A percentile compares a stretch with the other conserved stretches of the same genome.
phyloP scores from a whole-genome alignment of 2,329 filamentous ascomycete species.

The Penicillium sp. region DNA sequence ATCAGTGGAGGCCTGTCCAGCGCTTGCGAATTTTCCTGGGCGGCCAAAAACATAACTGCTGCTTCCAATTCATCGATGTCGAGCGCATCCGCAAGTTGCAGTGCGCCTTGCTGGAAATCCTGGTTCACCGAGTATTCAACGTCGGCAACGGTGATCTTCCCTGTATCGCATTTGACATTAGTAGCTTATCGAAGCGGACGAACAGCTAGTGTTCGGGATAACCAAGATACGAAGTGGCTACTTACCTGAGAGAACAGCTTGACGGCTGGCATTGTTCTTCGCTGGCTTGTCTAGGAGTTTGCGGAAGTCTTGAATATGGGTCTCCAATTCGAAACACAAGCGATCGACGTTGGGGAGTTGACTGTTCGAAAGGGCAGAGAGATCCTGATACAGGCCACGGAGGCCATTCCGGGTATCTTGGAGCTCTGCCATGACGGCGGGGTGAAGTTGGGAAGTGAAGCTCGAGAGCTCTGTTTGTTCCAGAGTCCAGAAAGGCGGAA shows the following conservation, averaged over 20 bases:
- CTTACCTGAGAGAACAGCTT: constrained; percentile 65
- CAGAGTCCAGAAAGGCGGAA: constrained; percentile 29
- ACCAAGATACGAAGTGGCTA: constrained; percentile 5
- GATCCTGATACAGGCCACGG: constrained; percentile 80
- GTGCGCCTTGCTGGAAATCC: constrained; percentile 77
- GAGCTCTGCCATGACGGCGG: constrained; percentile 49
- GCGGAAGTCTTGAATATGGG: constrained; percentile 64
- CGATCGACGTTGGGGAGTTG: constrained; percentile 69
- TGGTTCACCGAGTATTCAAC: constrained; percentile 78
- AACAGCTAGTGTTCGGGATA: too few relatives aligned
- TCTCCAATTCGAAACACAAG: constrained; percentile 62
- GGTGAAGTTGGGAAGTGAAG: constrained; percentile 21
- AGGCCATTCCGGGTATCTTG: constrained; percentile 71
- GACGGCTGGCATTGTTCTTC: constrained; percentile 72
- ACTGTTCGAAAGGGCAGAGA: constrained; percentile 71
- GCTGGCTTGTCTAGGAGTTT: constrained; percentile 70
- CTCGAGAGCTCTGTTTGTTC: constrained; percentile 28
- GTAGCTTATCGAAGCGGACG: not conserved
- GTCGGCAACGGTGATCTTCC: constrained; percentile 70
- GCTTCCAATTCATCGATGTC: constrained; percentile 88
- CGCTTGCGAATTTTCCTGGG: constrained; percentile 64
- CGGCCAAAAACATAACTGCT: constrained; percentile 70
- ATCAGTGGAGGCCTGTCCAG: constrained; percentile 72
- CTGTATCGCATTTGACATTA: constrained; percentile 45
- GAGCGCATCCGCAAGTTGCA: constrained; percentile 81